A percentile compares a stretch with the other conserved stretches of the same genome.
Conservation (phyloP, 1,139 yeast genomes). For the Blastobotrys persicus region DNA sequence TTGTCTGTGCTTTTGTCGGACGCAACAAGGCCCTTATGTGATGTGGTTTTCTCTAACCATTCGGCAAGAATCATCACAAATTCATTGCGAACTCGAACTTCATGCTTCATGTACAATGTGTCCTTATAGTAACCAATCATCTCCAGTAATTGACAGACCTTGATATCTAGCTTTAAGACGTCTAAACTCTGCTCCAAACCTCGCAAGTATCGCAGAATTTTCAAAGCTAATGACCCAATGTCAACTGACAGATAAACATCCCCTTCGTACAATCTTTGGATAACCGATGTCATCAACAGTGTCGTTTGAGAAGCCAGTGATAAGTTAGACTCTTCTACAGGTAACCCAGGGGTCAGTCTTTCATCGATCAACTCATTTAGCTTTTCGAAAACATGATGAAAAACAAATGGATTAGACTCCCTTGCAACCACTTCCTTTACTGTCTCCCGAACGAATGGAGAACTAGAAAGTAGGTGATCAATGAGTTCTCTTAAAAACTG, state of each 20-base stretch:
- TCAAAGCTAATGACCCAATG: conserved; percentile 40
- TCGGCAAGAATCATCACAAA: conserved; percentile 59
- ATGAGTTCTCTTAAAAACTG: conserved; percentile 29
- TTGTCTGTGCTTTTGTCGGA: conserved; percentile 17
- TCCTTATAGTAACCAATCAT: conserved; percentile 48
- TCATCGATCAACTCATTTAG: conserved; percentile 31
- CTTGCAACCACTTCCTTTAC: conserved; percentile 48
- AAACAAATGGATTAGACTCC: conserved; percentile 46
- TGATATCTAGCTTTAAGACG: conserved; percentile 50
- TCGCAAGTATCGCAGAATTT: conserved; percentile 41
- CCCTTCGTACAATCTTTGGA: conserved; percentile 42
- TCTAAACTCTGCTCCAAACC: conserved; percentile 41
- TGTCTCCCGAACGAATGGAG: conserved; percentile 42
- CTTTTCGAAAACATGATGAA: conserved; percentile 39
- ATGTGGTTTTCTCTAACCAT: conserved; percentile 52
- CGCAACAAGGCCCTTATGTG: conserved; percentile 10
- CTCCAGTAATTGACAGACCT: conserved; percentile 55
- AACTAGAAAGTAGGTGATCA: conserved; percentile 26
- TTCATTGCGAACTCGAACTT: conserved; percentile 55
- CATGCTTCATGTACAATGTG: conserved; percentile 46
- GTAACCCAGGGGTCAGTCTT: conserved; percentile 23
- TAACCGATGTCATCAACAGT: conserved; percentile 41
- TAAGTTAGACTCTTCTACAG: conserved; percentile 30
- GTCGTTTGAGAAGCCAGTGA: conserved; percentile 44
- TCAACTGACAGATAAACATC: conserved; percentile 45